These are phyloP conservation scores for Cyanidiococcus yangmingshanensis DNA, from an alignment of 23 red algal species.

Conservation along the genomic window DNA sequence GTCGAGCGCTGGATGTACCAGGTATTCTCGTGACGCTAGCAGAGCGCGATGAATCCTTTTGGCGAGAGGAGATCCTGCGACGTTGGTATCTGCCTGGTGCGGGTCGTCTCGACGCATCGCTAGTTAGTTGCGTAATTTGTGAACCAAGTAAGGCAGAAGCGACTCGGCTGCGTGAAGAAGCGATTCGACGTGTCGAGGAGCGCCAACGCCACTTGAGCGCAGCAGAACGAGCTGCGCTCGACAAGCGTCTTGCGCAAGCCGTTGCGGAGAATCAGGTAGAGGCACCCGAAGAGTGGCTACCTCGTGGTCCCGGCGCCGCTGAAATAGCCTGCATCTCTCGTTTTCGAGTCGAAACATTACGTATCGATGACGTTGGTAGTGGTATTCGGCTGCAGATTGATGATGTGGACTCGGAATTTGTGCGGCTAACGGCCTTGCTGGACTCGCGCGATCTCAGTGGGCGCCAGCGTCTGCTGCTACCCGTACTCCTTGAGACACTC, in stretches of 20 bases:
- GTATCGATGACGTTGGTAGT: not conserved
- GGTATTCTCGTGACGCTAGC: not conserved
- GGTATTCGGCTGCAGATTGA: constrained; percentile 8
- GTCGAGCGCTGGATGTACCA: constrained; percentile 11
- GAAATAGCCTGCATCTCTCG: not conserved
- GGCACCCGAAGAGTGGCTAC: not conserved
- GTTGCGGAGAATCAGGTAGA: not conserved
- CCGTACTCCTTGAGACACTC: constrained; percentile 1
- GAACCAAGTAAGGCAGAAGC: not conserved
- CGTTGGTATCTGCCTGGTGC: constrained; percentile 11
- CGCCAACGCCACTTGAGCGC: not conserved
- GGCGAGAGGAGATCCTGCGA: constrained; percentile 13
- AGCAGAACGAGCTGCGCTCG: not conserved
- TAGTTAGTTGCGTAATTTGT: not conserved
- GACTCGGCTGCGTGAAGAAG: not conserved
- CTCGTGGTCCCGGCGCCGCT: not conserved
- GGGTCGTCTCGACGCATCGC: not conserved
- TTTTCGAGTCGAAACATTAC: not conserved
- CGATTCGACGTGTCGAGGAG: not conserved
- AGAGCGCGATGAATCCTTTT: constrained; percentile 7
- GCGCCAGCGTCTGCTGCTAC: constrained; percentile 5
- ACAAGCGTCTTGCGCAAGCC: not conserved
- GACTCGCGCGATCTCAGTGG: not conserved
- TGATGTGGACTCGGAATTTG: constrained; percentile 13
- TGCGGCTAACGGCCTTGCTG: constrained; percentile 13